These are phyloP conservation scores for Alternaria angustiovoidea DNA, from an alignment of 2,329 filamentous ascomycete species.

Conservation along the genomic window DNA sequence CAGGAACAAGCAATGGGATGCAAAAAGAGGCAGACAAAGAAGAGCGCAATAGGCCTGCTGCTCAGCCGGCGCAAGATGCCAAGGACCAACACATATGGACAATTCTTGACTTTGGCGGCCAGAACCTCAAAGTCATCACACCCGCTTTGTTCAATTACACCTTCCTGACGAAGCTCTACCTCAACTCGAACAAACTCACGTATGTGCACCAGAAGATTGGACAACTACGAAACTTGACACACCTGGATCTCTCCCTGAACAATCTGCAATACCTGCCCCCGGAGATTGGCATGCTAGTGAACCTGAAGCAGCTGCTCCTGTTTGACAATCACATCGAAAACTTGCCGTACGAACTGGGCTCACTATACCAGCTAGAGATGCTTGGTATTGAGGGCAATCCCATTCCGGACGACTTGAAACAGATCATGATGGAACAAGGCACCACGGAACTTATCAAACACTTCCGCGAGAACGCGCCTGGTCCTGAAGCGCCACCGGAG, in stretches of 20 bases:
- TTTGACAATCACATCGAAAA: slow-evolving; percentile 90
- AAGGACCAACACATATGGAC: slow-evolving; percentile 79
- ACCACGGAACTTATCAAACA: slow-evolving; percentile 84
- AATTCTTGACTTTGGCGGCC: slow-evolving; percentile 94
- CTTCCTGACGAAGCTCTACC: slow-evolving; percentile 90
- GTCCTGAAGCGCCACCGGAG: slow-evolving; percentile 77
- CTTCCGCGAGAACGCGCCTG: slow-evolving; percentile 82
- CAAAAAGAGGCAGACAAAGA: slow-evolving; percentile 61
- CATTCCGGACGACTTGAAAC: slow-evolving; percentile 76
- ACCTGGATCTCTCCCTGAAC: slow-evolving; percentile 90
- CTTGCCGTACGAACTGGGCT: slow-evolving; percentile 86
- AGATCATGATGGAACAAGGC: slow-evolving; percentile 84
- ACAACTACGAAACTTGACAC: slow-evolving; percentile 78
- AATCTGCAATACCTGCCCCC: slow-evolving; percentile 81
- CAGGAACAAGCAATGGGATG: slow-evolving; percentile 60
- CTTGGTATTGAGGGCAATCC: slow-evolving; percentile 94
- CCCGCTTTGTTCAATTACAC: slow-evolving; percentile 81
- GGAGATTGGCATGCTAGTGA: slow-evolving; percentile 96
- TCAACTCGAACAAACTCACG: slow-evolving; percentile 90
- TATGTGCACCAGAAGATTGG: slow-evolving; percentile 83
- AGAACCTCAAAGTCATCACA: slow-evolving; percentile 85
- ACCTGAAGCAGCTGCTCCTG: slow-evolving; percentile 81
- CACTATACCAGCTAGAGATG: slow-evolving; percentile 85
- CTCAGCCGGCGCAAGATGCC: slow-evolving; percentile 57
- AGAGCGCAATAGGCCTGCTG: slow-evolving; percentile 71